Evolutionary conservation across 192 early-diverging fungal species (phyloP).

Genomic region (Coemansia sp.): DNA sequence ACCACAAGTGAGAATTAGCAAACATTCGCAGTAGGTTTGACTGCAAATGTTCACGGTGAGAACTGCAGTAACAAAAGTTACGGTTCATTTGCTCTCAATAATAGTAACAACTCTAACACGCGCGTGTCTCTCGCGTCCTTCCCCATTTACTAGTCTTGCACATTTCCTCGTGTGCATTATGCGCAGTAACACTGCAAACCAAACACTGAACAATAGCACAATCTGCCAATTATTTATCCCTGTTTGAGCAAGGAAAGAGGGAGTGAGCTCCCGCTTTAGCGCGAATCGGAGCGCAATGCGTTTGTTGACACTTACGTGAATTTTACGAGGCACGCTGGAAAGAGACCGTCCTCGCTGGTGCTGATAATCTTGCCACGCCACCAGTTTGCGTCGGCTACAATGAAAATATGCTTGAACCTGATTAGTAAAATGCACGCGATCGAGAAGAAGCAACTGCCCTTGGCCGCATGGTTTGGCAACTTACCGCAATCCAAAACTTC

Average conservation of each 20-base stretch:
- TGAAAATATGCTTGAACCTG: background rate
- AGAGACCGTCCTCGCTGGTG: slow-evolving; percentile 52
- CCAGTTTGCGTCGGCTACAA: slow-evolving; percentile 58
- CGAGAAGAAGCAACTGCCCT: background rate
- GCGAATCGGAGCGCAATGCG: background rate
- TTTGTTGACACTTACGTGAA: slow-evolving; percentile 52
- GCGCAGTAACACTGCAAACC: background rate
- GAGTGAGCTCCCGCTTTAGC: background rate
- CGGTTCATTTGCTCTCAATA: background rate
- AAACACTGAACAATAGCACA: background rate
- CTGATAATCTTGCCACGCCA: slow-evolving; percentile 52
- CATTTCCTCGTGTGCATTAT: slow-evolving; percentile 3
- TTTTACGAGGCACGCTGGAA: slow-evolving; percentile 57
- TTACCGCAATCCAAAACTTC: slow-evolving; percentile 52
- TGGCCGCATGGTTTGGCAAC: slow-evolving; percentile 2
- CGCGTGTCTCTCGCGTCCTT: background rate
- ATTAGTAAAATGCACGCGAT: slow-evolving; percentile 7
- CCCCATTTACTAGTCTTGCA: background rate
- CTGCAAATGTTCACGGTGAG: background rate
- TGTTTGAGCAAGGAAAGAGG: slow-evolving; percentile 3
- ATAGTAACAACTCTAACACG: slow-evolving; percentile 10
- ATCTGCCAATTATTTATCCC: background rate
- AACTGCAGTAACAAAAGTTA: background rate
- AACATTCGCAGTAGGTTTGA: background rate
- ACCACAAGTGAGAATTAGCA: slow-evolving; percentile 4